phyloP scores from a whole-genome alignment of 2,329 filamentous ascomycete genomes.

The Zymoseptoria brevis region DNA sequence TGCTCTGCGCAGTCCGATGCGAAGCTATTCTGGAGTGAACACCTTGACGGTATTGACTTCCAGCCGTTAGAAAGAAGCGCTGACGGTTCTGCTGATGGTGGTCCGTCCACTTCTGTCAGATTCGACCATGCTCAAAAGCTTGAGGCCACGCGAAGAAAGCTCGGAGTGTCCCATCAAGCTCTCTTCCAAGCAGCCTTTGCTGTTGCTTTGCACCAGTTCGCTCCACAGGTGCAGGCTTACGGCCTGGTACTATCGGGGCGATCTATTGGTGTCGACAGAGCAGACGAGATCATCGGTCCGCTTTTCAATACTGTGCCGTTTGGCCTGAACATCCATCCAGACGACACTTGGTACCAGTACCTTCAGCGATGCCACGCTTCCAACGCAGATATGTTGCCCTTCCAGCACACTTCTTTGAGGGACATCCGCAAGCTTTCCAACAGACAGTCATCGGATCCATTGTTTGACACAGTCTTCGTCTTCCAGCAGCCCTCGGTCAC shows the following conservation, averaged over 20 bases:
- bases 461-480: conserved; percentile 78
- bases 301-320: conserved; percentile 87
- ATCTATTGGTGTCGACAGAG: conserved; percentile 57
- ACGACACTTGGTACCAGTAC: conserved; percentile 52
- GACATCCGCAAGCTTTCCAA: conserved; percentile 74
- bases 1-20: conserved; percentile 37
- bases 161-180: conserved; percentile 71
- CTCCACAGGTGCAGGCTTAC: conserved; percentile 46
- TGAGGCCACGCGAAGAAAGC: conserved; percentile 43
- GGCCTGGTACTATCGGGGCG: conserved; percentile 76
- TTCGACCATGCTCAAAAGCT: conserved; percentile 2
- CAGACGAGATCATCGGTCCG: conserved; percentile 66
- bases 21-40: conserved; percentile 58
- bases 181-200: conserved; percentile 70
- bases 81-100: not conserved
- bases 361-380: conserved; percentile 61
- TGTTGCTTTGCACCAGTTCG: conserved; percentile 49
- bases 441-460: conserved; percentile 43
- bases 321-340: conserved; percentile 39
- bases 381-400: conserved; percentile 59
- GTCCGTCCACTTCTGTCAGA: not conserved
- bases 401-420: conserved; percentile 70
- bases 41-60: conserved; percentile 38
- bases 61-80: conserved; percentile 6
- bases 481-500: conserved; percentile 48